Conservation (phyloP, 2,329 filamentous ascomycete genomes). For the Helicocarpus griseus region DNA sequence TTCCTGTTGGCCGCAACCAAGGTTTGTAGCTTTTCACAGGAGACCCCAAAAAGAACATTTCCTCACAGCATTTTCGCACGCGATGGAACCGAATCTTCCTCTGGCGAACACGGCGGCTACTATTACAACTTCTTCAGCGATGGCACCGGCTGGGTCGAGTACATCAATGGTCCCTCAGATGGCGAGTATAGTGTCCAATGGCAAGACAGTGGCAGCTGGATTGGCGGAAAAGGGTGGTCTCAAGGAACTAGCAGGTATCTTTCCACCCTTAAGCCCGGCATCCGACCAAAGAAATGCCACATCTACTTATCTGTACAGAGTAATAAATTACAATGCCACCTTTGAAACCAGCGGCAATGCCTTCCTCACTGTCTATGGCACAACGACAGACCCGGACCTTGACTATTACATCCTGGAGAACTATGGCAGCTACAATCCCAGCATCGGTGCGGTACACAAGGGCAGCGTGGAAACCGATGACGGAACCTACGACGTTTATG, state of each 20-base stretch:
- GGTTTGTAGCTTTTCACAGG: no score
- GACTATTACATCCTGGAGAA: conserved; percentile 32
- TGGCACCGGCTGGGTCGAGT: conserved; percentile 33
- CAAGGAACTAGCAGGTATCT: not conserved
- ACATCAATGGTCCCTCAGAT: conserved; percentile 33
- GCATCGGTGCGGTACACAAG: conserved; percentile 17
- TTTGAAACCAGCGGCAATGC: conserved; percentile 24
- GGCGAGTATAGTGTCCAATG: conserved; percentile 40
- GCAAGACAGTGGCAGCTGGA: conserved; percentile 43
- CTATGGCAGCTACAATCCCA: conserved; percentile 26
- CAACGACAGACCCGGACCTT: conserved; percentile 28
- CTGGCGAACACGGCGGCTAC: conserved; percentile 33
- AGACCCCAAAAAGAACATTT: no score
- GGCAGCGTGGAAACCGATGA: conserved; percentile 31
- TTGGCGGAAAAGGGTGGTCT: conserved; percentile 49
- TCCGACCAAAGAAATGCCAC: not conserved
- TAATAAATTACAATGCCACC: conserved; percentile 21
- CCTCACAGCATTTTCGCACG: not conserved
- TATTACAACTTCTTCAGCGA: conserved; percentile 45
- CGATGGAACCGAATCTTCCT: conserved; percentile 14
- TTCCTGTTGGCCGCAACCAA: no score
- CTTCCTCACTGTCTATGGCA: conserved; percentile 32
- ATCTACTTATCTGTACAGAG: conserved; percentile 7
- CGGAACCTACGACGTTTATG: conserved; percentile 29
- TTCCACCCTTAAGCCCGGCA: not conserved